Evolutionary conservation across 345 rosid genomes (phyloP).

Genomic region (Eucalyptus dawsonii): DNA sequence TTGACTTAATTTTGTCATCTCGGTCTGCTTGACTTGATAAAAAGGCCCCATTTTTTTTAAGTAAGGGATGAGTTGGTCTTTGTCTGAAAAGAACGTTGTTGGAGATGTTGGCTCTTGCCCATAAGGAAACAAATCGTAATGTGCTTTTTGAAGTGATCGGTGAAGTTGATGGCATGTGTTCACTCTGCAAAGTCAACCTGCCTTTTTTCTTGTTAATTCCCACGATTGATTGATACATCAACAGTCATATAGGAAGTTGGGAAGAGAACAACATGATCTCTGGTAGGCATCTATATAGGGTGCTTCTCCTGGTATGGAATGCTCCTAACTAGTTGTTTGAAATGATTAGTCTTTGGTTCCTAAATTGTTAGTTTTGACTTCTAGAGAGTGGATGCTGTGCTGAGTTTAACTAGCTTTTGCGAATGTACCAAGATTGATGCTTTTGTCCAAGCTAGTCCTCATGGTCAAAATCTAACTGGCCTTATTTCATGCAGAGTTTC

Average conservation of each 20-base stretch:
- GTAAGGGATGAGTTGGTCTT: background rate
- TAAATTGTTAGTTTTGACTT: background rate
- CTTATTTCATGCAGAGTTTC: conserved; percentile 17
- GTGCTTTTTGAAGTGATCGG: background rate
- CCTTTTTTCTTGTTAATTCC: background rate
- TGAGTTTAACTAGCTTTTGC: background rate
- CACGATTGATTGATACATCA: background rate
- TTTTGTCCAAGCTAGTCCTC: background rate
- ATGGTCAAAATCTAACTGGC: background rate
- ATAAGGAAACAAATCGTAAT: background rate
- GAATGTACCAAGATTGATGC: background rate
- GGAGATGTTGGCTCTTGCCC: background rate
- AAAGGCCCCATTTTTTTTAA: background rate
- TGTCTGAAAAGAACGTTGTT: background rate
- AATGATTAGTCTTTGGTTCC: background rate
- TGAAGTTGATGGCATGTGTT: background rate
- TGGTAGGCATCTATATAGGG: background rate
- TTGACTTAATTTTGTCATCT: background rate
- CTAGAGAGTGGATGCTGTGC: background rate
- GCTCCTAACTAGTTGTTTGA: background rate
- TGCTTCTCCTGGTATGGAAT: background rate
- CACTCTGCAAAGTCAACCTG: background rate
- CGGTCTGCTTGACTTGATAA: background rate
- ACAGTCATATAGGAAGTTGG: background rate
- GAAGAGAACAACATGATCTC: background rate